Evolutionary conservation across 805 yeast species (phyloP).

Genomic region (Phaffomyces thermotolerans): DNA sequence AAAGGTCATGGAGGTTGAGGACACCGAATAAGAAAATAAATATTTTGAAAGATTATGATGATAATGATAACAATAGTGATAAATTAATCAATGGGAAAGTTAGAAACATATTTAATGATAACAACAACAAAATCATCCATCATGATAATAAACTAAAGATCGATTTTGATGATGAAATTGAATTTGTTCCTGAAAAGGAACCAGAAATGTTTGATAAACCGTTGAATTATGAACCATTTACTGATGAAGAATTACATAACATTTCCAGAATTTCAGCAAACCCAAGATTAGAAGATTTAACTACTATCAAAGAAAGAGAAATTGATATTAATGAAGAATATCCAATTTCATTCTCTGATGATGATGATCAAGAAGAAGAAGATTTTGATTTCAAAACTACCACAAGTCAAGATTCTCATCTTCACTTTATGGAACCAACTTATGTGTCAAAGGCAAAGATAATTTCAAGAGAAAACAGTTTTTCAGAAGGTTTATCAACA

Average conservation of each 20-base stretch:
- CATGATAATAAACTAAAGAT: slow-evolving; percentile 37
- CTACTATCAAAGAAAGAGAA: not conserved
- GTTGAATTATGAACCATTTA: slow-evolving; percentile 34
- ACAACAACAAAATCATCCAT: slow-evolving; percentile 2
- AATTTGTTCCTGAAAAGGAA: slow-evolving; percentile 35
- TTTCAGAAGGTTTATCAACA: slow-evolving; percentile 16
- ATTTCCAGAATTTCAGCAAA: slow-evolving; percentile 15
- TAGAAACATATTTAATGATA: not conserved
- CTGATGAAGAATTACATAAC: slow-evolving; percentile 26
- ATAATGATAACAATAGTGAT: slow-evolving; percentile 22
- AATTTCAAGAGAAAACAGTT: slow-evolving; percentile 7
- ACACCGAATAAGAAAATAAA: slow-evolving; percentile 25
- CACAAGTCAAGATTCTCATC: slow-evolving; percentile 9
- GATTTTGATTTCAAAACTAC: slow-evolving; percentile 5
- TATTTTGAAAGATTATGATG: slow-evolving; percentile 27
- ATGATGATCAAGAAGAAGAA: slow-evolving; percentile 20
- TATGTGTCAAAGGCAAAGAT: slow-evolving; percentile 17
- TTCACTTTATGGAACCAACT: slow-evolving; percentile 23
- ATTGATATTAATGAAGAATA: slow-evolving; percentile 13
- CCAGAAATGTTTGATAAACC: slow-evolving; percentile 39
- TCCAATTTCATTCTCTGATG: slow-evolving; percentile 20
- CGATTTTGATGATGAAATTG: slow-evolving; percentile 36
- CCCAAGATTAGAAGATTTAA: slow-evolving; percentile 12
- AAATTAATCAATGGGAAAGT: slow-evolving; percentile 4
- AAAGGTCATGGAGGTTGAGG: slow-evolving; percentile 13